A percentile compares a stretch with the other conserved stretches of the same genome.
Conservation (phyloP, 31 red algal species). For the Asparagopsis taxiformis region DNA sequence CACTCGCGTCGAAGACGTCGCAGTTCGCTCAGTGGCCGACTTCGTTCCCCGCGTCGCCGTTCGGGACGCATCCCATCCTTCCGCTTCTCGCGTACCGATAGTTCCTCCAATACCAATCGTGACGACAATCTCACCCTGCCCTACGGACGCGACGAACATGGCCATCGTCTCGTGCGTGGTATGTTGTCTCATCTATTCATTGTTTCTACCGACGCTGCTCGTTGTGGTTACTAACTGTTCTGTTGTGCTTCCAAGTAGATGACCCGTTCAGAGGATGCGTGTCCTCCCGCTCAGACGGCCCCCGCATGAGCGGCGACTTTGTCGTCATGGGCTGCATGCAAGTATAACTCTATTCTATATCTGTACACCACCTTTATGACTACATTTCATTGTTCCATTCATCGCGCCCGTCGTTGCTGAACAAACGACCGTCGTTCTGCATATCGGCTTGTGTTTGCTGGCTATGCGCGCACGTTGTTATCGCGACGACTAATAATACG, state of each 20-base stretch:
- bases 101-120: neutral
- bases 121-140: neutral
- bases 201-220: neutral
- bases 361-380: neutral
- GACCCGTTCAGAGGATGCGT: constrained; percentile 62
- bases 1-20: neutral
- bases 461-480: no score
- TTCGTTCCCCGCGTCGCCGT: neutral
- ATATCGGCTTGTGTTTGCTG: no score
- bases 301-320: constrained; percentile 50
- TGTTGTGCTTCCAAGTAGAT: neutral
- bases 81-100: neutral
- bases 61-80: neutral
- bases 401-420: neutral
- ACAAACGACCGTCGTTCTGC: no score
- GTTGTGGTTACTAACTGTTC: neutral
- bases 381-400: neutral
- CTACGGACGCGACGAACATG: constrained; percentile 8
- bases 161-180: constrained; percentile 48
- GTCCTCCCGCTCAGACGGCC: constrained; percentile 22
- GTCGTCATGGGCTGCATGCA: constrained; percentile 65
- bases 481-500: neutral
- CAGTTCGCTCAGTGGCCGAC: neutral
- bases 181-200: neutral
- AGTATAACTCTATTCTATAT: no score